phyloP scores from a whole-genome alignment of 345 rosid species.

The Rhizophora apiculata region DNA sequence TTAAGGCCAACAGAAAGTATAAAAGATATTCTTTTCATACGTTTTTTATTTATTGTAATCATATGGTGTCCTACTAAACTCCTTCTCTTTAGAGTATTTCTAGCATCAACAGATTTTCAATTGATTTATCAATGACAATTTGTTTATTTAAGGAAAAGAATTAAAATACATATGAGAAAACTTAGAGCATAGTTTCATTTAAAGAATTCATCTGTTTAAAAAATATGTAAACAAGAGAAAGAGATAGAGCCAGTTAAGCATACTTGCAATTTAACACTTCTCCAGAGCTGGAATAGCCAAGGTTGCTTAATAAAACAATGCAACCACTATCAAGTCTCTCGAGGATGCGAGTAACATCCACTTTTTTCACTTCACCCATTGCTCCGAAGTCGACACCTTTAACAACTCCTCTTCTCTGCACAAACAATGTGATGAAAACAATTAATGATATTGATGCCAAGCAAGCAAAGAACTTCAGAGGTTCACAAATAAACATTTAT shows the following conservation, averaged over 20 bases:
- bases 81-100: no score
- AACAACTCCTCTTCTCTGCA: constrained; percentile 91
- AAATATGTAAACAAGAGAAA: background rate
- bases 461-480: constrained; percentile 1
- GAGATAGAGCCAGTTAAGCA: constrained; percentile 18
- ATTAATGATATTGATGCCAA: constrained; percentile 1
- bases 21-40: background rate
- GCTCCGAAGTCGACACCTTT: constrained; percentile 94
- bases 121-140: background rate
- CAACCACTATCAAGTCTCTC: constrained; percentile 91
- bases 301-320: constrained; percentile 75
- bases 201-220: background rate
- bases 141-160: background rate
- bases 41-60: background rate
- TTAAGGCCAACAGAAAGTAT: background rate
- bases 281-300: constrained; percentile 93
- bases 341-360: constrained; percentile 72
- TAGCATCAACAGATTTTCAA: background rate
- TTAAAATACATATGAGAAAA: background rate
- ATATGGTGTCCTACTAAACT: no score
- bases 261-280: constrained; percentile 99
- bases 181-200: background rate
- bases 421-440: constrained; percentile 15
- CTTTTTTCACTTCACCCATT: constrained; percentile 93
- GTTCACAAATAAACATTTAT: background rate